Evolutionary conservation across 2,329 filamentous ascomycete genomes (phyloP).

Genomic region (Cryphonectria japonica): DNA sequence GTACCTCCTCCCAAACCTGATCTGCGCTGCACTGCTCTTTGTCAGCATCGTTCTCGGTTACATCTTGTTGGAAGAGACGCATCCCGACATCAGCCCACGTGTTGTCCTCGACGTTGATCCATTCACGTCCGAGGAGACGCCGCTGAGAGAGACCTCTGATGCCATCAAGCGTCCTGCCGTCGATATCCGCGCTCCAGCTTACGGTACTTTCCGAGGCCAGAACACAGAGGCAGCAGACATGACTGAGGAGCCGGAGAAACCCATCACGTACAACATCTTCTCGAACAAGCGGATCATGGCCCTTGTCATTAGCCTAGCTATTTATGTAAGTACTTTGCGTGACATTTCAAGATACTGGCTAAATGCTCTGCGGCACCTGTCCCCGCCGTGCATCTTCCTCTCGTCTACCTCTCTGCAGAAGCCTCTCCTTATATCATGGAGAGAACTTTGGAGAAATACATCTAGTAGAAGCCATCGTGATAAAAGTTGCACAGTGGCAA

Average conservation of each 20-base stretch:
- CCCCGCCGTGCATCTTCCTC: background rate
- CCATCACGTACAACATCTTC: slow-evolving; percentile 48
- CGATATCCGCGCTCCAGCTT: slow-evolving; percentile 76
- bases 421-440: background rate
- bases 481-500: background rate
- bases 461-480: background rate
- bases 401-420: background rate
- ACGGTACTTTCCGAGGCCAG: slow-evolving; percentile 67
- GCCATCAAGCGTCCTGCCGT: slow-evolving; percentile 73
- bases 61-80: slow-evolving; percentile 83
- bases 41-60: slow-evolving; percentile 81
- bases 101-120: slow-evolving; percentile 51
- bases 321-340: slow-evolving; percentile 58
- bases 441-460: background rate
- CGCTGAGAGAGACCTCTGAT: slow-evolving; percentile 75
- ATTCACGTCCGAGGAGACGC: slow-evolving; percentile 68
- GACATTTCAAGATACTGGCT: background rate
- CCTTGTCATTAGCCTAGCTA: slow-evolving; percentile 79
- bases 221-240: slow-evolving; percentile 49
- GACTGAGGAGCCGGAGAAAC: slow-evolving; percentile 35
- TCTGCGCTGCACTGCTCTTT: slow-evolving; percentile 77
- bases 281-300: slow-evolving; percentile 66
- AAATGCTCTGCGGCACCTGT: background rate
- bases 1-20: slow-evolving; percentile 85
- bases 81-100: slow-evolving; percentile 75